Base-by-base conservation (phyloP, 441 rosid species). In the Melastoma candidum region DNA sequence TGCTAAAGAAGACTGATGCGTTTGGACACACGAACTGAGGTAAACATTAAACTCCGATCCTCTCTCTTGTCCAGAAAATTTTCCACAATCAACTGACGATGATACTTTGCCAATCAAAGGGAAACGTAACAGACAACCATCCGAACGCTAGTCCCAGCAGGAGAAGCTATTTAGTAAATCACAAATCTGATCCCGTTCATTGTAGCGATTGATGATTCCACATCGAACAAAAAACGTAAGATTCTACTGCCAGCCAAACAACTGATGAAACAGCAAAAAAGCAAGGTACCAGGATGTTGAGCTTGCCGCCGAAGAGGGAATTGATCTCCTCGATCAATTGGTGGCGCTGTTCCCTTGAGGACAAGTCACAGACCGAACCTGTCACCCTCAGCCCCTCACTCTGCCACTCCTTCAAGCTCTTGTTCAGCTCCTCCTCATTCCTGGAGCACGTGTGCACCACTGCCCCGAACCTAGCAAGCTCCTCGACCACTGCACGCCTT, bases 401-500 rank as follows among this genome's bases (percentile, higher is more conserved):
- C 39, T 61, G 71, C 90, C 82, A 78, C 57, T 74, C 76, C 44
- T 67, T 63, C 61, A 78, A 68, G 66, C 90, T 66, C 63, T 60
- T 44, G 2, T 36, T 53, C 4, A 83, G 67, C 71, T 83, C 87
- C 14, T 64, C 68, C 48, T 73, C 70, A 59, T 78, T 76, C 72
- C 87, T 74, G 29, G 90, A 83, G 72, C 90, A 83, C 11, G 87
- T 80, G 71, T 83, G 67, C 47, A 80, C 73, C 6, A 3, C 44
- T 4, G 90, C 84, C 12, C 84, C 87, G 24, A 83, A 73, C 64
- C 68, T 74, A 12, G 74, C 79, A 39, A 83, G 71, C 32, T 83
- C 90, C 65, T 80, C 80, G 59, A 83, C 84, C 9, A 73, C 50
- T 10, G 83, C 83, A 29, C 64, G 65, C 72, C 88, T 82, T 17